Evolutionary conservation across 2,329 filamentous ascomycete genomes (phyloP).

Genomic region (Colletotrichum orchidophilum): DNA sequence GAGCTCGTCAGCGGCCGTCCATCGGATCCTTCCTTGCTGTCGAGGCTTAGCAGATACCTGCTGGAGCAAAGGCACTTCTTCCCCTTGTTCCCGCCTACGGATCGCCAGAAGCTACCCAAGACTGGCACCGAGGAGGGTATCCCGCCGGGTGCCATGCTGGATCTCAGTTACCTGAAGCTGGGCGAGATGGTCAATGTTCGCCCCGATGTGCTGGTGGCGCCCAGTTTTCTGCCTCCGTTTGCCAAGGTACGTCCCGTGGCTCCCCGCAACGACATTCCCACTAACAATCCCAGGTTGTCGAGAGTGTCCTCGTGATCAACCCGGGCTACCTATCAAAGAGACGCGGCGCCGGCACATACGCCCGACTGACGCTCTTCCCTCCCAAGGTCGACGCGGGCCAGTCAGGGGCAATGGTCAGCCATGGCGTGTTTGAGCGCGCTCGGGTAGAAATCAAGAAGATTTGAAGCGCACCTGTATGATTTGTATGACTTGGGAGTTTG

Average conservation of each 20-base stretch:
- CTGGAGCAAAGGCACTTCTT: constrained; percentile 93
- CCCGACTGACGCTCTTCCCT: constrained; percentile 79
- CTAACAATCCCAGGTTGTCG: constrained; percentile 73
- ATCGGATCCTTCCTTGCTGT: constrained; percentile 68
- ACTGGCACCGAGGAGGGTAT: constrained; percentile 67
- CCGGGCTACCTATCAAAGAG: constrained; percentile 88
- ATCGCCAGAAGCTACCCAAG: constrained; percentile 72
- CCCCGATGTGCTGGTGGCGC: constrained; percentile 85
- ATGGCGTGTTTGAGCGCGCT: constrained; percentile 83
- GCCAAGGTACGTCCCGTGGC: constrained; percentile 72
- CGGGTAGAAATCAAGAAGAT: constrained; percentile 90
- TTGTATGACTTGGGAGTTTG: constrained; percentile 21
- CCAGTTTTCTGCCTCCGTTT: constrained; percentile 86
- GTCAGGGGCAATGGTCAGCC: constrained; percentile 68
- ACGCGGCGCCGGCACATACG: constrained; percentile 85
- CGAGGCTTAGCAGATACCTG: constrained; percentile 78
- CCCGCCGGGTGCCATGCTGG: constrained; percentile 80
- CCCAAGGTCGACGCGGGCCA: constrained; percentile 67
- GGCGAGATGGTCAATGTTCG: constrained; percentile 89
- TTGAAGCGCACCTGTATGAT: constrained; percentile 39
- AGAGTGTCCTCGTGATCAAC: constrained; percentile 90
- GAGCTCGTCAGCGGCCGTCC: constrained; percentile 71
- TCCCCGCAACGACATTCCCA: not conserved
- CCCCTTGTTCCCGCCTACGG: constrained; percentile 84
- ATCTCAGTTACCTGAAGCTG: constrained; percentile 85